These are phyloP conservation scores for Blastocystis hominis DNA, from an alignment of 352 stramenopile species.

Conservation along the genomic window DNA sequence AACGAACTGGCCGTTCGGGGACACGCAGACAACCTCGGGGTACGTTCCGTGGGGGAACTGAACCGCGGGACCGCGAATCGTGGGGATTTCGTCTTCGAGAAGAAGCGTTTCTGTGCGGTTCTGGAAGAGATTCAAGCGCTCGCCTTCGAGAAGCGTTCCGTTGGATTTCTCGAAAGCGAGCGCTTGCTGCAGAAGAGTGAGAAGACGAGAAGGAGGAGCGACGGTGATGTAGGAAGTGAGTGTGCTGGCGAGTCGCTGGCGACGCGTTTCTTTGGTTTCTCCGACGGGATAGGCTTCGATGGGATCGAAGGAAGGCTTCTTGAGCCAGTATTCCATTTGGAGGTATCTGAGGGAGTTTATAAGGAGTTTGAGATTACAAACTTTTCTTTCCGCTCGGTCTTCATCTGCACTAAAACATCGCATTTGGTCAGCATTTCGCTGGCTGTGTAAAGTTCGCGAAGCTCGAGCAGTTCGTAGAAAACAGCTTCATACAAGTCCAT, in stretches of 20 bases:
- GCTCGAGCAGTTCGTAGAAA: conserved; percentile 76
- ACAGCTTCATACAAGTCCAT: conserved; percentile 77
- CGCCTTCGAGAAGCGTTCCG: conserved; percentile 63
- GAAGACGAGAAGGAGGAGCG: conserved; percentile 73
- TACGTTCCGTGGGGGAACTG: conserved; percentile 76
- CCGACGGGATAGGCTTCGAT: conserved; percentile 67
- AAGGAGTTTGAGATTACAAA: background rate
- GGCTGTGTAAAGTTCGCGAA: conserved; percentile 63
- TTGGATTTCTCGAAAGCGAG: conserved; percentile 75
- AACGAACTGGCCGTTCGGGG: conserved; percentile 74
- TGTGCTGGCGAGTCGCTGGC: conserved; percentile 70
- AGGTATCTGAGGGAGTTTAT: conserved; percentile 63
- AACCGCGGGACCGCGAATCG: conserved; percentile 67
- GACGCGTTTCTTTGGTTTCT: conserved; percentile 70
- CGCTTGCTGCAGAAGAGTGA: conserved; percentile 75
- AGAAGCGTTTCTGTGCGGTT: conserved; percentile 59
- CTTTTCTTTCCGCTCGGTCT: conserved; percentile 70
- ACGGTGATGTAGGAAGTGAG: conserved; percentile 68
- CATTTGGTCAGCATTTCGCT: conserved; percentile 63
- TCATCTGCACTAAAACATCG: conserved; percentile 62
- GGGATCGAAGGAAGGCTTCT: conserved; percentile 68
- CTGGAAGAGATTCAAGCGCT: conserved; percentile 74
- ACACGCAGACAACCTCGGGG: conserved; percentile 73
- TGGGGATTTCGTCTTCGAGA: background rate
- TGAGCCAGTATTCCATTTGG: conserved; percentile 70